phyloP scores from a whole-genome alignment of 441 rosid species.

The Arabidopsis hybrid region DNA sequence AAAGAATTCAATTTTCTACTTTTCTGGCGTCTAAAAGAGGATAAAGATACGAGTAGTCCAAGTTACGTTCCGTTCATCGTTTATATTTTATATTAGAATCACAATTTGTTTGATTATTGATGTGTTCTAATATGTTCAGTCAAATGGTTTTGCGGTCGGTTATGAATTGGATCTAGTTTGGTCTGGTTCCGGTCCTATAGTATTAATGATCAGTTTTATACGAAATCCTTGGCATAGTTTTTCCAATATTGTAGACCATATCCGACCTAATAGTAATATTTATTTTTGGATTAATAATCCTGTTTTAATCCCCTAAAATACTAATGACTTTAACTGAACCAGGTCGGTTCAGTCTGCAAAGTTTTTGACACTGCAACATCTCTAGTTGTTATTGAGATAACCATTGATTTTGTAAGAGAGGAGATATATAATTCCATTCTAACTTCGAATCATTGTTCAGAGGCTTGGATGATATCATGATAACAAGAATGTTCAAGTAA shows the following conservation, averaged over 20 bases:
- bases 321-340: not conserved
- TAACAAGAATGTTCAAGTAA: not conserved
- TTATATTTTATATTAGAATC: not conserved
- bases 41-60: slow-evolving; percentile 45
- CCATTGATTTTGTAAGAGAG: not conserved
- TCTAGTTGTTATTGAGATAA: not conserved
- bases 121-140: not conserved
- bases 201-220: not conserved
- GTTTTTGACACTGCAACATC: not conserved
- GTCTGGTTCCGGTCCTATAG: not conserved
- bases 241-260: not conserved
- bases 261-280: not conserved
- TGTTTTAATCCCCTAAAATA: not conserved
- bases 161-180: slow-evolving; percentile 4
- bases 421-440: not conserved
- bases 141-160: not conserved
- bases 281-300: not conserved
- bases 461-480: slow-evolving; percentile 15
- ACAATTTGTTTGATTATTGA: not conserved
- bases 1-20: slow-evolving; percentile 41
- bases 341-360: not conserved
- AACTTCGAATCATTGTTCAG: not conserved
- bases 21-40: slow-evolving; percentile 35
- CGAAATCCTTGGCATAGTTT: not conserved
- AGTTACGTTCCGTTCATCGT: slow-evolving; percentile 38